Conservation (phyloP, 106 monocot genomes). For the Allium cepa region DNA sequence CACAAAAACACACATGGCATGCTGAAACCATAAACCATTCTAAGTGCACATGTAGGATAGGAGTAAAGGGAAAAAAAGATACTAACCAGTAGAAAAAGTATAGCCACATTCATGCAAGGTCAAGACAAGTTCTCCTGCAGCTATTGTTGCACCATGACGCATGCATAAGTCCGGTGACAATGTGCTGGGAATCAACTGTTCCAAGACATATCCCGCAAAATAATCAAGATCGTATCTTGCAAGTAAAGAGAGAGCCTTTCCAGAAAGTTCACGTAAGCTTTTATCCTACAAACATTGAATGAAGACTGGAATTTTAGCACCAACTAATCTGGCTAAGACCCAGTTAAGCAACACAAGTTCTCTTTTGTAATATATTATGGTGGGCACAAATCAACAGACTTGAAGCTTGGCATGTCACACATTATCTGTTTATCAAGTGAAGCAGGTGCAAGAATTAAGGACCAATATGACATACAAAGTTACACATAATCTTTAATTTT, state of each 20-base stretch:
- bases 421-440: not conserved
- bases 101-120: constrained; percentile 62
- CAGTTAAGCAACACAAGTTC: not conserved
- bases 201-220: constrained; percentile 63
- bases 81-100: constrained; percentile 48
- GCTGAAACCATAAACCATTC: not conserved
- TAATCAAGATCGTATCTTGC: constrained; percentile 75
- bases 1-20: too few relatives aligned
- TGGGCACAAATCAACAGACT: not conserved
- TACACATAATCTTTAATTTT: too few relatives aligned
- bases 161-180: constrained; percentile 82
- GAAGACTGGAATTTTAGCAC: not conserved
- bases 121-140: constrained; percentile 75
- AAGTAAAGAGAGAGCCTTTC: constrained; percentile 79
- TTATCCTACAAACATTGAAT: constrained; percentile 45
- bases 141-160: constrained; percentile 99
- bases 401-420: not conserved
- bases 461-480: too few relatives aligned
- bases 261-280: constrained; percentile 76
- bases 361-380: not conserved
- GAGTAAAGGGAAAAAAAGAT: constrained; percentile 1
- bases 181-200: constrained; percentile 65
- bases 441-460: too few relatives aligned
- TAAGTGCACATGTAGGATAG: not conserved
- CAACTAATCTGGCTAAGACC: not conserved